Base-by-base conservation (phyloP, 176 grass and related monocot genomes). In the Eragrostis nindensis region DNA sequence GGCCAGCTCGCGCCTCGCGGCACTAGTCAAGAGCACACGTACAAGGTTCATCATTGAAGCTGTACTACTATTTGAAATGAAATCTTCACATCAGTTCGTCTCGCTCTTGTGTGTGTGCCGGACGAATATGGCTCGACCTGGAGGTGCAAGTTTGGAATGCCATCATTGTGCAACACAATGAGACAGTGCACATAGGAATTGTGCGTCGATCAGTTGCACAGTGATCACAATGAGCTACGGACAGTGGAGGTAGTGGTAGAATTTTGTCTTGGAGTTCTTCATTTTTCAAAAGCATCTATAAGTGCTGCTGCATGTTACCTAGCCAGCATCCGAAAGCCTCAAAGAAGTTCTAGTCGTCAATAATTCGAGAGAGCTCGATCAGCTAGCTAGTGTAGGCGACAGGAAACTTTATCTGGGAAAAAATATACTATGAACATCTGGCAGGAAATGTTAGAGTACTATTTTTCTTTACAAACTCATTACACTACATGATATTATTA, bases 121-220 rank as follows among this genome's bases (percentile, higher is more conserved):
- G 48, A 22, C n/a, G 10, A 80, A 80, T 56, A 4, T 69, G 78
- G 78, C 18, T 59, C 64, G 32, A 39, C 18, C 46, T 78, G 47
- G 27, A 14, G 44, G 44, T 32, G 62, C 76, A 60, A 27, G 57
- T 60, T 26, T 60, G 57, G 24, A 13, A 60, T 60, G 57, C 22
- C 57, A 25, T 60, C 14, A 64, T 30, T 64, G 29, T 8, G 27
- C 61, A 64, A 7, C 26, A 7, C 60, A 6, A 62, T 11, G 26
- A 32, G 26, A 15, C 13, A 32, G 59, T 62, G 5, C 10, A 26
- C 12, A 30, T 6, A 30, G 9, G 56, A 26, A 2, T 62, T 6
- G 11, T 62, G 24, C 15, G 59, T 62, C n/a, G n/a, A n/a, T n/a
- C n/a, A n/a, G n/a, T n/a, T n/a, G 26, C 26, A 29, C 3, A 13